Evolutionary conservation across 139 green algal species (phyloP).

Genomic region (Coelastrella sp.): DNA sequence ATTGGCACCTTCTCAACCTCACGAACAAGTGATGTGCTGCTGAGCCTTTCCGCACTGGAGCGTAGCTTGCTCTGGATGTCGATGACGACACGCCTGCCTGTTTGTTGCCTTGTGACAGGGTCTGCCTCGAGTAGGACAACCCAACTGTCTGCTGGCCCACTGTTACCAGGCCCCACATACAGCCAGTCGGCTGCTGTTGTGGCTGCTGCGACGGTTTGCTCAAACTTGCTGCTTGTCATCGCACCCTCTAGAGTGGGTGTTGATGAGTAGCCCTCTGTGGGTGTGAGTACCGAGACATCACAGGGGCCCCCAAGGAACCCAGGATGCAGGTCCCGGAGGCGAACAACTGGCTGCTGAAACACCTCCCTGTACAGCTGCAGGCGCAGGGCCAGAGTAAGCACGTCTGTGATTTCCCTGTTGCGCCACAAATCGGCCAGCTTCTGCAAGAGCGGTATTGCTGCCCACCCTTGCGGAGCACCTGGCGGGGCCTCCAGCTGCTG

Average conservation of each 20-base stretch:
- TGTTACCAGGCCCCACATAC: background rate
- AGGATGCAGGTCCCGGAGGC: background rate
- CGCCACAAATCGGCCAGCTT: background rate
- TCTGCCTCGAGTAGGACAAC: background rate
- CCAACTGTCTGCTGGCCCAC: background rate
- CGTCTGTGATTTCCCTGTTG: background rate
- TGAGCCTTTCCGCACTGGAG: background rate
- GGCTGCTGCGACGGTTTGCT: background rate
- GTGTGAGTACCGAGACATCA: background rate
- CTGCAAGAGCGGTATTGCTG: background rate
- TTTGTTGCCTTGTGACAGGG: background rate
- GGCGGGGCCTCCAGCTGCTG: background rate
- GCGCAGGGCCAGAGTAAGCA: background rate
- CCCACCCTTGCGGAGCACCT: background rate
- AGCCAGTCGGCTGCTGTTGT: background rate
- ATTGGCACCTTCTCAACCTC: background rate
- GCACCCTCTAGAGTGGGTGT: background rate
- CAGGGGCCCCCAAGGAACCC: background rate
- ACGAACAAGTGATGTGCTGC: background rate
- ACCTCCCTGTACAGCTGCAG: background rate
- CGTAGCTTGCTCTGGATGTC: background rate
- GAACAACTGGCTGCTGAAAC: background rate
- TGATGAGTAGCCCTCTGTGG: background rate
- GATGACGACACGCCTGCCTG: background rate
- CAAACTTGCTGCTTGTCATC: background rate